Evolutionary conservation across 257 asterid genomes (phyloP), one percentile per base, ranked within the genome.

Genomic region (Nicotiana benthamiana): DNA sequence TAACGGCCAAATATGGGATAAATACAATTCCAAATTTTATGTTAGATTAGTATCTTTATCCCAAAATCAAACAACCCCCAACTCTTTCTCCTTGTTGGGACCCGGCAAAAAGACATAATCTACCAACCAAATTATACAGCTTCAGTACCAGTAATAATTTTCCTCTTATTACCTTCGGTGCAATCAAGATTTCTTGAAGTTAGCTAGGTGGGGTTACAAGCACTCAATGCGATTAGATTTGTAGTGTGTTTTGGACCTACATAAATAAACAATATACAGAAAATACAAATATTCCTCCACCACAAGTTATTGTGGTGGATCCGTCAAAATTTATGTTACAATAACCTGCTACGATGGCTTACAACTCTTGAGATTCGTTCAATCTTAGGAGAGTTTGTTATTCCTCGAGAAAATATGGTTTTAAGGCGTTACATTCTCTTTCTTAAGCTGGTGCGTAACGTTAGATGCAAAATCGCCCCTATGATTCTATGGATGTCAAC

Each of bases 231-330:
- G 26, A 22, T 46, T 24, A 74, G 4, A 74, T 46, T 43, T 70
- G 59, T 74, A 74, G 61, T 26, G 61, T 74, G 22, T 48, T 74
- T 74, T 74, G 79, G 79, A 74, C 61, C 79, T 74, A 74, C 43
- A 46, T 46, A 72, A 13, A 43, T 48, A 24, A 12, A 40, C 18
- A 51, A 6, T 51, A 3, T 12, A 51, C 56, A 51, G 56, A 51
- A 51, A 40, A 15, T 74, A 4, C 62, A 24, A 24, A 0, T 8
- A 48, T 15, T 48, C 78, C 78, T 46, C 60, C 78, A 15, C 78
- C 78, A 74, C 78, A 24, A 46, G 40, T 20, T 74, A 24, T 24
- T 20, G 6, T 1, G 61, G 61, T 13, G 59, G 60, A 48, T 4
- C 61, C 78, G 26, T 74, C 24, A 7, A 48, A 72, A 74, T 48